These are phyloP conservation scores for Bryoerythrophyllum caledonicum DNA, from an alignment of 225 moss, liverwort and hornwort species.

Conservation along the genomic window DNA sequence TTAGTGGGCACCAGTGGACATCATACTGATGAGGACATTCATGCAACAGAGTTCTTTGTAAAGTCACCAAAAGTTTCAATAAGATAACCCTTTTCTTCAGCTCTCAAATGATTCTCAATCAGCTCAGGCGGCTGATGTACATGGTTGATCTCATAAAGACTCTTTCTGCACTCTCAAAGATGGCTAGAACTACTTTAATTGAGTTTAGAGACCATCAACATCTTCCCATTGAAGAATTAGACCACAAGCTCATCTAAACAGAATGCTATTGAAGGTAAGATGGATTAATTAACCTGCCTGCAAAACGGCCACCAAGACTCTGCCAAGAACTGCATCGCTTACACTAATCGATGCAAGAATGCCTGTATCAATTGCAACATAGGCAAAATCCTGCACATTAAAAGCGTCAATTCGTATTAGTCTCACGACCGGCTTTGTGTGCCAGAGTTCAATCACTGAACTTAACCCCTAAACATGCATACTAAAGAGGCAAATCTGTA, in stretches of 20 bases:
- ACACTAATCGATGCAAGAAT: conserved; percentile 57
- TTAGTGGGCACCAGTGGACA: not conserved
- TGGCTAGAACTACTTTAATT: no score
- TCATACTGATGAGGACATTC: not conserved
- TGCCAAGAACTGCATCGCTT: conserved; percentile 64
- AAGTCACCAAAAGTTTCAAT: no score
- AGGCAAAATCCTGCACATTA: conserved; percentile 64
- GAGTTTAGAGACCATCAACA: no score
- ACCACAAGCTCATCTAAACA: not conserved
- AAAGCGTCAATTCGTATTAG: conserved; percentile 2
- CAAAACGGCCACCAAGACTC: conserved; percentile 71
- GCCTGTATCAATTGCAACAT: conserved; percentile 59
- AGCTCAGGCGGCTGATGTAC: no score
- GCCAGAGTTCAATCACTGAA: not conserved
- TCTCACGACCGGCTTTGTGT: not conserved
- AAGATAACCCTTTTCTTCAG: no score
- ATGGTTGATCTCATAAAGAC: no score
- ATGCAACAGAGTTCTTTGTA: not conserved
- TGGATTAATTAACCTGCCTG: conserved; percentile 55
- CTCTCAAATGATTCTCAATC: no score
- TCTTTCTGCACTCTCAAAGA: no score
- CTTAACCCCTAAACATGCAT: no score
- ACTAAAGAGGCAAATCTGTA: no score
- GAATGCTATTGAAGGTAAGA: not conserved
- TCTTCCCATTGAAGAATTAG: no score